Conservation (phyloP, 768 basidiomycete genomes). For the Gloeopeniophorella convolvens region DNA sequence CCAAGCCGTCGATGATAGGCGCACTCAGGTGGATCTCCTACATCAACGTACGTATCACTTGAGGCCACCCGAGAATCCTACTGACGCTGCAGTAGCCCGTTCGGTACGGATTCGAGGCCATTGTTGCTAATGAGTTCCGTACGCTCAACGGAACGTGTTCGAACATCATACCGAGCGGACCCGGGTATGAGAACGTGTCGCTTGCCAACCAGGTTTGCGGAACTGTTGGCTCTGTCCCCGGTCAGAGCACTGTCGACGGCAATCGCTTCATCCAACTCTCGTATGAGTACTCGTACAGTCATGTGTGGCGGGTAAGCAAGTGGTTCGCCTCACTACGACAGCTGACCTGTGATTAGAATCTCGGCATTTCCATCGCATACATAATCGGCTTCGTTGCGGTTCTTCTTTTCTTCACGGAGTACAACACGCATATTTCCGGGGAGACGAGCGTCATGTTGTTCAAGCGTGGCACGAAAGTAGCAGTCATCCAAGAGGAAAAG, state of each 20-base stretch:
- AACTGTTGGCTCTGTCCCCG: constrained; percentile 56
- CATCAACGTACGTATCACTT: constrained; percentile 43
- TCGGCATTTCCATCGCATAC: constrained; percentile 66
- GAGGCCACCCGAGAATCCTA: not conserved
- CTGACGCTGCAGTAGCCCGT: constrained; percentile 42
- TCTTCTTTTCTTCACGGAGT: constrained; percentile 56
- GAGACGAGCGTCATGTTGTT: constrained; percentile 50
- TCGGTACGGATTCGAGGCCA: constrained; percentile 64
- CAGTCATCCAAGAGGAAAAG: constrained; percentile 9
- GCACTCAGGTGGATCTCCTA: constrained; percentile 63
- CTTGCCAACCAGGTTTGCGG: constrained; percentile 72
- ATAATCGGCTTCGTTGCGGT: constrained; percentile 47
- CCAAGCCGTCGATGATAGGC: constrained; percentile 57
- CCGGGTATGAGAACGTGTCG: constrained; percentile 51
- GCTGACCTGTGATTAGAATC: constrained; percentile 37
- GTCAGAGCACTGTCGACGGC: constrained; percentile 56
- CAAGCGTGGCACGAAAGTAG: constrained; percentile 46
- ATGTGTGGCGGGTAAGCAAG: constrained; percentile 43
- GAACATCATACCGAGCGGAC: constrained; percentile 52
- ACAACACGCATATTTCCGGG: constrained; percentile 33
- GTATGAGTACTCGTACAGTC: constrained; percentile 35
- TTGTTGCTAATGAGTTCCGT: constrained; percentile 80
- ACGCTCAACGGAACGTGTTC: constrained; percentile 57
- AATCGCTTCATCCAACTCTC: constrained; percentile 44
- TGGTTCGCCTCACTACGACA: not conserved